Base-by-base conservation (phyloP, 371 early-diverging fungal genomes). In the Rhizomucor miehei region DNA sequence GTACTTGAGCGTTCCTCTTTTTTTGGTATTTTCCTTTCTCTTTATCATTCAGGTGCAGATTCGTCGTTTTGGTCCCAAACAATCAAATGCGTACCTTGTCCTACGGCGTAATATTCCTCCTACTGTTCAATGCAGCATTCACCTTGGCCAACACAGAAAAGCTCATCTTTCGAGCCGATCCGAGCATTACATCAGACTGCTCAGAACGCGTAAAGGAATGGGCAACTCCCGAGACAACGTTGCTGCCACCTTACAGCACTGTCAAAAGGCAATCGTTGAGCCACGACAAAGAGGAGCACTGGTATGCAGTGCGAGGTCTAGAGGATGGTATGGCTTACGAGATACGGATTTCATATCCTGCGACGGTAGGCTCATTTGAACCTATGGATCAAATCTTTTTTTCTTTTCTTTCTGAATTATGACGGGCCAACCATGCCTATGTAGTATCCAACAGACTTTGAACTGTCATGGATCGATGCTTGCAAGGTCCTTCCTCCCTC, bases 141-240 rank as follows among this genome's bases (percentile, higher is more conserved):
- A 48, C 51, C 17, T 45, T 24, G 23, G 76, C 63, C 29, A 75
- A 75, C 29, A 75, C 76, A n/a, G 76, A 75, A 52, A 75, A 72
- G 40, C 44, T 72, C 16, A 66, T 75, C 43, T 60, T 75, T 25
- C 44, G 44, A 19, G 60, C 57, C 34, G 23, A 51, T 24, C 17
- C 8, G 20, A 23, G n/a, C 17, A 13, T 3, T 37, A 13, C 23
- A 39, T 38, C 5, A 39, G 46, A 36, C 9, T 44, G 48, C 6
- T 41, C 41, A 12, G 41, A 41, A 19, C 14, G 41, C 12, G 12
- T 41, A 14, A 14, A 19, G 4, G 4, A 41, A 12, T 41, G 41
- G 41, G 41, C 41, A 16, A 19, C 14, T 14, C 41, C 16, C 3
- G 41, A 41, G 16, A 46, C 20, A n/a, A 39, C 47, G 6, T 41